Percentiles rank a stretch among this genome's conserved stretches.
These are phyloP conservation scores for Austroboletus novae-zelandiae DNA, from an alignment of 1,284 basidiomycete species.

Conservation along the genomic window DNA sequence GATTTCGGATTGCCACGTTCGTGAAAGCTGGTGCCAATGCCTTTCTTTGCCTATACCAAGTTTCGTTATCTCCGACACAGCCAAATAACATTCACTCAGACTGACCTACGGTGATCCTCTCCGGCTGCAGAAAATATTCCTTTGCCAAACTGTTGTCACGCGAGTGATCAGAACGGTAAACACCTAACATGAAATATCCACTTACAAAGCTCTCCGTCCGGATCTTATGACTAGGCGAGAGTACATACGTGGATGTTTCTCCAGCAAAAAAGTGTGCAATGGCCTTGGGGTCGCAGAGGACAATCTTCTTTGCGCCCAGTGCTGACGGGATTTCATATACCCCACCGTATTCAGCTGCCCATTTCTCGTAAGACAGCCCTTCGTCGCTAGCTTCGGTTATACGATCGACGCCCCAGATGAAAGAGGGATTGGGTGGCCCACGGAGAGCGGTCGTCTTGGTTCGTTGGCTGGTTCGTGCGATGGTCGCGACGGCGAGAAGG, in stretches of 20 bases:
- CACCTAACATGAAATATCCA: slow-evolving; percentile 7
- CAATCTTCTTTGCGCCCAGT: slow-evolving; percentile 40
- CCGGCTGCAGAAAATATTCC: slow-evolving; percentile 20
- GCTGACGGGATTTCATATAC: slow-evolving; percentile 42
- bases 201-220: slow-evolving; percentile 11
- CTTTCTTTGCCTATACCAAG: slow-evolving; percentile 40
- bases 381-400: slow-evolving; percentile 13
- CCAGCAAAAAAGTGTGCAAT: slow-evolving; percentile 49
- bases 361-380: slow-evolving; percentile 26
- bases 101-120: slow-evolving; percentile 24
- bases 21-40: slow-evolving; percentile 47
- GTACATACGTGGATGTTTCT: slow-evolving; percentile 40
- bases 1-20: slow-evolving; percentile 41
- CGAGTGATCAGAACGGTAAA: neutral
- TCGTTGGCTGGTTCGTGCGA: slow-evolving; percentile 4
- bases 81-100: neutral
- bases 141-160: slow-evolving; percentile 16
- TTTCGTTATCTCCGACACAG: neutral
- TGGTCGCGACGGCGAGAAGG: slow-evolving; percentile 15
- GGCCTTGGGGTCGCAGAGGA: slow-evolving; percentile 56
- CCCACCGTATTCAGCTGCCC: slow-evolving; percentile 46
- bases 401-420: slow-evolving; percentile 28
- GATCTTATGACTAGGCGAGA: neutral
- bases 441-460: slow-evolving; percentile 30
- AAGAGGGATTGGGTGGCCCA: slow-evolving; percentile 30